A percentile compares a stretch with the other conserved stretches of the same genome.
These are phyloP conservation scores for Kondoa subrosea DNA, from an alignment of 768 basidiomycete species.

Conservation along the genomic window DNA sequence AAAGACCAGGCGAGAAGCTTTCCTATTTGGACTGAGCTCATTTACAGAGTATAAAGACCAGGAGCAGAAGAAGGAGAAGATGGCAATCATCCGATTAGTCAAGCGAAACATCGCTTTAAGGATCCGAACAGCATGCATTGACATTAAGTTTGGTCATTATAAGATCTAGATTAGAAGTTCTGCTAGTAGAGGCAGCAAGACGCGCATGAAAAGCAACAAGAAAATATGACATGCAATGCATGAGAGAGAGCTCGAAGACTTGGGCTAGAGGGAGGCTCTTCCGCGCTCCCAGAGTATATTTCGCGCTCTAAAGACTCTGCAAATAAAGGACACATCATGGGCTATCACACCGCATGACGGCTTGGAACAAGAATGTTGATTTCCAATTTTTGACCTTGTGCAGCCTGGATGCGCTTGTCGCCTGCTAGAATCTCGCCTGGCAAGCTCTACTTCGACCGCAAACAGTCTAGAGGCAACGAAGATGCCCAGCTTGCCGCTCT, in stretches of 20 bases:
- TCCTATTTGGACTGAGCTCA: background rate
- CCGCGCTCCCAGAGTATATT: no score
- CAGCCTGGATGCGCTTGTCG: background rate
- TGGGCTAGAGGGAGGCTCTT: no score
- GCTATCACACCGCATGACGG: background rate
- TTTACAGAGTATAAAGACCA: background rate
- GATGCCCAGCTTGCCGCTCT: background rate
- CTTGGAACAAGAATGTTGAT: background rate
- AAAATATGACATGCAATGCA: no score
- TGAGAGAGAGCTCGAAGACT: no score
- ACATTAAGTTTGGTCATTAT: no score
- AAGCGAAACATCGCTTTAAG: no score
- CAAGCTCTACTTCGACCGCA: background rate
- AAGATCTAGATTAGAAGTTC: no score
- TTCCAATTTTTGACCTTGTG: background rate
- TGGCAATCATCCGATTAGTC: no score
- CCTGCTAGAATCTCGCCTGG: background rate
- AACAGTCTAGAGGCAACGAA: background rate
- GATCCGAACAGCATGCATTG: no score
- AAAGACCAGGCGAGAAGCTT: background rate
- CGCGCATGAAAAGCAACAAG: no score
- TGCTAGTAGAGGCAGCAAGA: no score
- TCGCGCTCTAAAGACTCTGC: background rate
- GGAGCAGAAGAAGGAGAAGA: no score
- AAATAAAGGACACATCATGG: background rate